Base-by-base conservation (phyloP, 495 filamentous ascomycete species). In the Cetradonia linearis region DNA sequence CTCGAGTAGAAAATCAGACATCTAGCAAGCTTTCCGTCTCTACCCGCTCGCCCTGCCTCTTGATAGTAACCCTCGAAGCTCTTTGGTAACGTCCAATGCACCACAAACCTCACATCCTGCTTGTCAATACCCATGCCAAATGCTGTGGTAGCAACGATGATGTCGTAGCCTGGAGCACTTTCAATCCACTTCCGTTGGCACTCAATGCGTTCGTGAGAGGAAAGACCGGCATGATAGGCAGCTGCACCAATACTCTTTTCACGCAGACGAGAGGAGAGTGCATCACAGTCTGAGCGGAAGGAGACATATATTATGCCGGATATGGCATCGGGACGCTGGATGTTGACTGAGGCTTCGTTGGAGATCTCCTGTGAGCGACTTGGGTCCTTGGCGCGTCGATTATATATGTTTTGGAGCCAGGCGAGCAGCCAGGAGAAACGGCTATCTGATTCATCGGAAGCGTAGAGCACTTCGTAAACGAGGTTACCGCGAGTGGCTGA, bases 101-200 rank as follows among this genome's bases (percentile, higher is more conserved):
- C 81, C 2, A 97, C 89, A 66, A 96, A 96, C 3, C 91, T 83
- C 18, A 97, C 92, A 65, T 93, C 84, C 33, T 91, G 81, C 71
- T 95, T 96, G 67, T 96, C 91, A 65, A 98, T 96, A 5, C 92
- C 92, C 92, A 98, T 96, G 8, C 92, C 92, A 63, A 96, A 96
- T 0, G 92, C 92, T 3, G 89, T 96, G 0, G 92, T 96, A 6
- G 92, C 92, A 44, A 96, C 88, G 48, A 96, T 91, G 53, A 96
- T 84, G 65, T 91, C 88, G 70, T 93, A 95, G 7, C 85, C 83
- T 14, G 77, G 73, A 49, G 81, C 77, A 63, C 87, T 86, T 18
- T 80, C 79, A 40, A 93, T 81, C 92, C 92, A 97, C 37, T 82
- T 81, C 5, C 78, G 63, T 65, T 81, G 78, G 38, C 78, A 76